Percentiles rank a stretch among this genome's conserved stretches.
These are phyloP conservation scores for Auriscalpium microsporum DNA, from an alignment of 768 basidiomycete genomes.

Conservation along the genomic window DNA sequence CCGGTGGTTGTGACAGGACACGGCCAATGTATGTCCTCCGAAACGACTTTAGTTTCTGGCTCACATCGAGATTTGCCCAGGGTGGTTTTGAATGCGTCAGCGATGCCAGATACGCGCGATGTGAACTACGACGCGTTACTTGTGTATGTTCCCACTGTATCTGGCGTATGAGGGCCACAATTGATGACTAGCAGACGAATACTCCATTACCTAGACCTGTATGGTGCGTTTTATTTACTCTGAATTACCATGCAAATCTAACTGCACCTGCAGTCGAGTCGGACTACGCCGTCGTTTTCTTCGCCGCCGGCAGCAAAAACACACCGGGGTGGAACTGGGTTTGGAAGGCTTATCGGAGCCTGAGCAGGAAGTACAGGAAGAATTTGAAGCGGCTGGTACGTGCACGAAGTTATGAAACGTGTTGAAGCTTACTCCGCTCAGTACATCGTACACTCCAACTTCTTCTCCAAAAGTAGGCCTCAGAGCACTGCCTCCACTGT, in stretches of 20 bases:
- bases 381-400: constrained; percentile 76
- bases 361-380: constrained; percentile 79
- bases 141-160: constrained; percentile 32
- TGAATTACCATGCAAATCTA: background rate
- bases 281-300: constrained; percentile 83
- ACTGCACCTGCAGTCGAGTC: constrained; percentile 56
- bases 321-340: constrained; percentile 85
- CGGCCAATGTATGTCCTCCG: constrained; percentile 59
- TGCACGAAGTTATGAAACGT: constrained; percentile 9
- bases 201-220: constrained; percentile 70
- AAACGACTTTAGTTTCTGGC: constrained; percentile 5
- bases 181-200: constrained; percentile 44
- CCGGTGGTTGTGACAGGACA: constrained; percentile 41
- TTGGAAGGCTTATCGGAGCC: constrained; percentile 80
- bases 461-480: constrained; percentile 56
- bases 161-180: constrained; percentile 9
- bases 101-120: constrained; percentile 69
- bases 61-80: constrained; percentile 28
- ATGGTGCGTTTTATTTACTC: constrained; percentile 39
- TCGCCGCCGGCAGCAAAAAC: constrained; percentile 70
- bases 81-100: constrained; percentile 78
- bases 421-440: constrained; percentile 19
- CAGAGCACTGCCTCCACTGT: background rate
- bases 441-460: constrained; percentile 84
- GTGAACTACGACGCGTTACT: constrained; percentile 74